phyloP scores from a whole-genome alignment of 2,329 filamentous ascomycete species.

The Cordyceps javanica region DNA sequence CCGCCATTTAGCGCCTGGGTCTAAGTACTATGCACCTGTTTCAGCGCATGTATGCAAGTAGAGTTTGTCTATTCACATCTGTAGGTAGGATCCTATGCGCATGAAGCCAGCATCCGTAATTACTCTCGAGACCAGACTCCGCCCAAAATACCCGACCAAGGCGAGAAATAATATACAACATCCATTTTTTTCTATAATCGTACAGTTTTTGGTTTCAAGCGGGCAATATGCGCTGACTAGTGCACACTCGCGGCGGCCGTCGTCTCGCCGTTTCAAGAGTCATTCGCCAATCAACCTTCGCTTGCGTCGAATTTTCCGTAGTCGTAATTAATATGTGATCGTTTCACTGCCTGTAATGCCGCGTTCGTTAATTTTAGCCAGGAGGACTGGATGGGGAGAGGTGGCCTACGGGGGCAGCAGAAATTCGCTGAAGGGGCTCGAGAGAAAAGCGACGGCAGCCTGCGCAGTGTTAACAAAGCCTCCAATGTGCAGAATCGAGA shows the following conservation, averaged over 20 bases:
- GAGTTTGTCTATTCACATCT: constrained; percentile 6
- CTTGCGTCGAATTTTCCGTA: neutral
- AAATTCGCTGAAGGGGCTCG: constrained; percentile 61
- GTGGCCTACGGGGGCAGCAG: constrained; percentile 56
- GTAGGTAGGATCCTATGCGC: neutral
- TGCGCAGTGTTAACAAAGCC: constrained; percentile 25
- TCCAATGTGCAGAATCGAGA: neutral
- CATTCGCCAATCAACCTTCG: neutral
- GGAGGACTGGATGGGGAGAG: neutral
- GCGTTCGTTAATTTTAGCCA: neutral
- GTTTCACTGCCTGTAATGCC: constrained; percentile 1
- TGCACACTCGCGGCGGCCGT: neutral
- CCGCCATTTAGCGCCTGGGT: neutral
- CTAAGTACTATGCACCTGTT: neutral
- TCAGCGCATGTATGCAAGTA: neutral
- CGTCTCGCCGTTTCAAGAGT: neutral
- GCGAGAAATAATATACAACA: constrained; percentile 8
- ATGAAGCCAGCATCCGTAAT: neutral
- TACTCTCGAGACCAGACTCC: neutral
- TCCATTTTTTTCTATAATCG: neutral
- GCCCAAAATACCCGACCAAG: neutral
- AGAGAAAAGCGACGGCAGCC: constrained; percentile 60
- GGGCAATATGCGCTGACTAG: neutral
- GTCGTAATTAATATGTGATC: neutral
- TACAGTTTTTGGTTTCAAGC: constrained; percentile 1